Conservation (phyloP, 1,284 basidiomycete species). For the Microbotryum lychnidis-dioicae region DNA sequence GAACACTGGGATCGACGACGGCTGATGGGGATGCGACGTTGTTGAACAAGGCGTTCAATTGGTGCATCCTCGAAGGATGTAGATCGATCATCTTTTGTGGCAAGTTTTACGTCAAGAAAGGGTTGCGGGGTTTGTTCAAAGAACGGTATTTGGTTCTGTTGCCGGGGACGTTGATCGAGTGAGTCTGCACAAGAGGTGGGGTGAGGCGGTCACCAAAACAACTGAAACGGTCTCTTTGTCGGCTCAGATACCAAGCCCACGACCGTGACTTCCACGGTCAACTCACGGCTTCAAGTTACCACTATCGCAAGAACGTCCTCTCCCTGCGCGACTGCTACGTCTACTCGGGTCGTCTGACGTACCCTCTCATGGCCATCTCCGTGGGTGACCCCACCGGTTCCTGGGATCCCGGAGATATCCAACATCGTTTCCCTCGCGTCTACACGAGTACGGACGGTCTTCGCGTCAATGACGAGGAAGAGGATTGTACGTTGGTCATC, state of each 20-base stretch:
- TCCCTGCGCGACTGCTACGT: conserved; percentile 30
- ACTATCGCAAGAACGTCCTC: conserved; percentile 17
- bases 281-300: conserved; percentile 24
- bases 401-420: conserved; percentile 22
- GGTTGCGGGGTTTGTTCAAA: conserved; percentile 24
- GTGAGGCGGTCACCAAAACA: no score
- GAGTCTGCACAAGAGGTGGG: neutral
- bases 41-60: conserved; percentile 26
- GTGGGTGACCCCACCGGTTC: neutral
- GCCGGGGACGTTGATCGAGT: conserved; percentile 26
- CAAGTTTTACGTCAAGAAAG: conserved; percentile 29
- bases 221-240: no score
- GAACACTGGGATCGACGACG: no score
- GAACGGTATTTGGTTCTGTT: conserved; percentile 29
- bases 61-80: conserved; percentile 29
- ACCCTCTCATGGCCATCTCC: conserved; percentile 6
- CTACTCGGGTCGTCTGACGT: conserved; percentile 27
- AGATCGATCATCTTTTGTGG: conserved; percentile 19
- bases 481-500: conserved; percentile 33
- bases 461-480: conserved; percentile 28
- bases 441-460: conserved; percentile 29
- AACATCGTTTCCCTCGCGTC: conserved; percentile 27
- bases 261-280: conserved; percentile 22
- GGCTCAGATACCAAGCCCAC: conserved; percentile 15
- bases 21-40: no score